Evolutionary conservation across 2,329 filamentous ascomycete species (phyloP), one percentile per base, ranked within the genome.

Genomic region (Trichoderma sp.): DNA sequence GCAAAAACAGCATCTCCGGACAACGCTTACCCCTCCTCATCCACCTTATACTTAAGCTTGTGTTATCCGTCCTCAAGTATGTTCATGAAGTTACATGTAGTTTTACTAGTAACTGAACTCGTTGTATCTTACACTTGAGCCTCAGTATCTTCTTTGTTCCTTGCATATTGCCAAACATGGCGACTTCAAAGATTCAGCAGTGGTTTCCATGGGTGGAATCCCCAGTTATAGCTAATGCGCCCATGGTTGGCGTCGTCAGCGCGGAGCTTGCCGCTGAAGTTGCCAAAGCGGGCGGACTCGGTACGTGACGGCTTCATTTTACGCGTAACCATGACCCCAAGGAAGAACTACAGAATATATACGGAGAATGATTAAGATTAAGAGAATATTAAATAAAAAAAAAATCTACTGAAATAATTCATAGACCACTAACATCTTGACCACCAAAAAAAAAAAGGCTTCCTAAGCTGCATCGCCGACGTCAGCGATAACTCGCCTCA

Each of bases 221-320:
- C 4, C 81, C 81, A 28, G 72, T 81, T 70, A 77, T 82, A 70
- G 78, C 74, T 74, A 83, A 80, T 73, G 82, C 75, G 24, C 82
- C 82, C 7, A 83, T 83, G 82, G 75, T 79, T 32, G 77, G 78
- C 21, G 78, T 73, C 30, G 80, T 77, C 9, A 76, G 75, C 15
- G 77, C 81, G n/a, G 75, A 74, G 7, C 75, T 83, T 60, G 79
- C 81, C n/a, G 75, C 77, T 15, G 80, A 83, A 64, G 81, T 83
- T 6, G 79, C 75, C 71, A 83, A 80, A 61, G 81, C 81, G 21
- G 81, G 81, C 12, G 82, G 82, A 7, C 65, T 83, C 14, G 82
- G 82, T 83, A 77, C 12, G 73, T 67, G 64, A 58, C 12, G 26
- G 11, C 51, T 32, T 67, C n/a, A 53, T 58, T 58, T 15, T 26